Conservation (phyloP, 2,329 filamentous ascomycete species). For the Blastomyces parvus region DNA sequence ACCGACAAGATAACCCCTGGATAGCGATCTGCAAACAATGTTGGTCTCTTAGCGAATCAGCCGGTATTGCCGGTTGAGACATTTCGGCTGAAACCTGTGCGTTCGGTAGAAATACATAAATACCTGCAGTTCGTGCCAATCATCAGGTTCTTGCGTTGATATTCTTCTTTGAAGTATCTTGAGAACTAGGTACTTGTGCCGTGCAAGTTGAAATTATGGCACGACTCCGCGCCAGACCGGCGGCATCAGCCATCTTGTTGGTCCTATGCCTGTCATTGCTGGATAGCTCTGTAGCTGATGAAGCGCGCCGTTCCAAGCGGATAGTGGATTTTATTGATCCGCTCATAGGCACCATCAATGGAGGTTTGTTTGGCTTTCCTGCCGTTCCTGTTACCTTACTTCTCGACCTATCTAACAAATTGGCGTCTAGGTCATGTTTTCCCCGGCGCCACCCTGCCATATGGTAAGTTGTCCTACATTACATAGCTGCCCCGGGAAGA, state of each 20-base stretch:
- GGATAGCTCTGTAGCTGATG: not conserved
- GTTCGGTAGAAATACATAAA: not conserved
- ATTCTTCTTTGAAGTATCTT: not conserved
- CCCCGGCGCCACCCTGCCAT: conserved; percentile 47
- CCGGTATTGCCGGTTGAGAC: not conserved
- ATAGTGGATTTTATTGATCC: conserved; percentile 40
- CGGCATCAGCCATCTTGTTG: not conserved
- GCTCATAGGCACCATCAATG: conserved; percentile 47
- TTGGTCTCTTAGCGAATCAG: not conserved
- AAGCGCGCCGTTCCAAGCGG: not conserved
- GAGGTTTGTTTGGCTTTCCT: conserved; percentile 23
- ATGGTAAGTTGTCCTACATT: conserved; percentile 27
- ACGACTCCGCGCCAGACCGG: not conserved
- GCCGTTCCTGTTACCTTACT: not conserved
- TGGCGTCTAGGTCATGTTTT: conserved; percentile 45
- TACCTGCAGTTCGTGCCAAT: not conserved
- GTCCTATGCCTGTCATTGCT: not conserved
- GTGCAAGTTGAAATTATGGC: not conserved
- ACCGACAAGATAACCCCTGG: too few relatives aligned
- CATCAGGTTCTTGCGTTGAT: too few relatives aligned
- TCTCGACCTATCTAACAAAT: not conserved
- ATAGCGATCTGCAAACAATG: not conserved
- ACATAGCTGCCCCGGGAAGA: not conserved
- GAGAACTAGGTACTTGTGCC: not conserved
- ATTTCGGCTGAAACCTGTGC: not conserved